These are phyloP conservation scores for Dactylella cylindrospora DNA, from an alignment of 2,329 filamentous ascomycete genomes.

Conservation along the genomic window DNA sequence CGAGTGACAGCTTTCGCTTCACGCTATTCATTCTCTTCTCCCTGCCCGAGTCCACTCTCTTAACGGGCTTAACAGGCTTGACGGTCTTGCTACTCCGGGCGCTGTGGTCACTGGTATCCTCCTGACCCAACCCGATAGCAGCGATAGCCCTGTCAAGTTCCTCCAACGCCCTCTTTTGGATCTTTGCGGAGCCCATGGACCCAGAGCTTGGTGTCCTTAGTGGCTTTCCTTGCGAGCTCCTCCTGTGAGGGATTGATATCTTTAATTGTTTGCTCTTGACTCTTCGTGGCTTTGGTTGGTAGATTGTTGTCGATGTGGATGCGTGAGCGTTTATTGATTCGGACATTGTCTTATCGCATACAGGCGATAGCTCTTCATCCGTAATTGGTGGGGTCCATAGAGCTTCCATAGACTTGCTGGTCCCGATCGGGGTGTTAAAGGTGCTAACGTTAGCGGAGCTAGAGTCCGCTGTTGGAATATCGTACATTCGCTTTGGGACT, in stretches of 20 bases:
- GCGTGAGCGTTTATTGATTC: not conserved
- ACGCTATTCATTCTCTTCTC: conserved; percentile 32
- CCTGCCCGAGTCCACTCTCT: conserved; percentile 26
- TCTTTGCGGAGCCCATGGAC: conserved; percentile 12
- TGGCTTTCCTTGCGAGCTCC: conserved; percentile 6
- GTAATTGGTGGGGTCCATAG: conserved; percentile 38
- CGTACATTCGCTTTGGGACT: conserved; percentile 31
- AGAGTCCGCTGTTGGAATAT: conserved; percentile 3
- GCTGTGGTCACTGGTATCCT: not conserved
- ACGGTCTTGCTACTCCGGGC: not conserved
- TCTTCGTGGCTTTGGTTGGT: conserved; percentile 27
- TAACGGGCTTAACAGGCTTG: conserved; percentile 1
- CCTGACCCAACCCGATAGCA: conserved; percentile 11
- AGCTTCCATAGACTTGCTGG: conserved; percentile 10
- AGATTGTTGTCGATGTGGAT: not conserved
- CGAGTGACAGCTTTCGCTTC: conserved; percentile 25
- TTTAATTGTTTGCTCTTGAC: conserved; percentile 36
- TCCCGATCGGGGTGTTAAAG: conserved; percentile 1
- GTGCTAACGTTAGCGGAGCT: conserved; percentile 21
- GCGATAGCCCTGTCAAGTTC: conserved; percentile 22
- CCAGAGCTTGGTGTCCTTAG: conserved; percentile 24
- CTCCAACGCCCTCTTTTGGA: conserved; percentile 28
- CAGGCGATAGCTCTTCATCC: conserved; percentile 32
- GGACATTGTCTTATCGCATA: conserved; percentile 4
- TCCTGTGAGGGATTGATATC: conserved; percentile 33